Conservation (phyloP, 2,329 filamentous ascomycete species). For the Hawksworthiomyces lignivorus region DNA sequence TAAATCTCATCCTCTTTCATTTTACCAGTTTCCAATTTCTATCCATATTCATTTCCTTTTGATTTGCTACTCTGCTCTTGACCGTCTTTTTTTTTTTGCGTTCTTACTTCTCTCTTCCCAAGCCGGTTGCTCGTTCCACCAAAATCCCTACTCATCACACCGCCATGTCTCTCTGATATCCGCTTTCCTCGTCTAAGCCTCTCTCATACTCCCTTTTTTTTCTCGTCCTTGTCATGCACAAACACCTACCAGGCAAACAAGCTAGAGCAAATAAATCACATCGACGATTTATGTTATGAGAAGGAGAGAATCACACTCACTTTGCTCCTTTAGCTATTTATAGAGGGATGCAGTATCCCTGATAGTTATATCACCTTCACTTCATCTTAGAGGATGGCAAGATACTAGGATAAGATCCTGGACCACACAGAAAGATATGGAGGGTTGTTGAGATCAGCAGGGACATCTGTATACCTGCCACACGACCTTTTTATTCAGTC, state of each 20-base stretch:
- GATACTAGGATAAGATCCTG: too few species aligned
- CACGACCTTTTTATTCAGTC: too few species aligned
- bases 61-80: not conserved
- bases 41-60: not conserved
- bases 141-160: slow-evolving; percentile 3
- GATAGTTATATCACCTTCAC: too few species aligned
- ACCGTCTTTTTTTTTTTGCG: not conserved
- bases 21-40: not conserved
- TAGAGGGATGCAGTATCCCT: too few species aligned
- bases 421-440: too few species aligned
- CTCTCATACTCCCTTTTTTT: not conserved
- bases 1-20: not conserved
- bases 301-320: too few species aligned
- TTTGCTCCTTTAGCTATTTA: too few species aligned
- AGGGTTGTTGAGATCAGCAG: too few species aligned
- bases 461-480: too few species aligned
- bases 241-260: not conserved
- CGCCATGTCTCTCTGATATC: slow-evolving; percentile 2
- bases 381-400: too few species aligned
- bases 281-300: too few species aligned
- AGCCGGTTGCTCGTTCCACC: not conserved
- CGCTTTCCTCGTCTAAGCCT: not conserved
- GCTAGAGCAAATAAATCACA: too few species aligned
- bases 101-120: not conserved
- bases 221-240: not conserved